Evolutionary conservation across 2,329 filamentous ascomycete species (phyloP).

Genomic region (Ceratocystis alfenasii): DNA sequence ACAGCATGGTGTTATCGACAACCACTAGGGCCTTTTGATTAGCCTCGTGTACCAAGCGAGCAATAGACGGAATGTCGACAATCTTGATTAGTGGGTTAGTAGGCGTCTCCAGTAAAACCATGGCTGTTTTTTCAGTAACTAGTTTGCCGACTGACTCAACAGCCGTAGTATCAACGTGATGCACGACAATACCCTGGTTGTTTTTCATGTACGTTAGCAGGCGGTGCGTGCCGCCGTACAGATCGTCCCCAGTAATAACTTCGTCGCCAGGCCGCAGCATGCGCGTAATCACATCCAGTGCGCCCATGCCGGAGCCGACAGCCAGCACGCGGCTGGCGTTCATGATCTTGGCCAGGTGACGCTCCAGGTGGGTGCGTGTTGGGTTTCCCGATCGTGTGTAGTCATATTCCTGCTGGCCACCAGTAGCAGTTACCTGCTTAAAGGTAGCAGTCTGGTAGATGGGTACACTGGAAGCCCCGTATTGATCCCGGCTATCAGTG

Average conservation of each 20-base stretch:
- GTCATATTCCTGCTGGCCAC: constrained; percentile 81
- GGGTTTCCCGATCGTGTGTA: constrained; percentile 97
- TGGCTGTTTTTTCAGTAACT: constrained; percentile 70
- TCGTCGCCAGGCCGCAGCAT: constrained; percentile 86
- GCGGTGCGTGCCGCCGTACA: constrained; percentile 91
- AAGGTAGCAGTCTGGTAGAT: constrained; percentile 99
- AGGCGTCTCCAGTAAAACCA: constrained; percentile 91
- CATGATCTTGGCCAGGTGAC: constrained; percentile 98
- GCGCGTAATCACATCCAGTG: constrained; percentile 88
- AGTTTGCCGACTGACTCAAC: constrained; percentile 57
- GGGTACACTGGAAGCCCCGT: constrained; percentile 88
- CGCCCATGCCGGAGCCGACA: constrained; percentile 94
- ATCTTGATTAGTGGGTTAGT: constrained; percentile 98
- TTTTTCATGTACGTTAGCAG: constrained; percentile 83
- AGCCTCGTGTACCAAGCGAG: constrained; percentile 60
- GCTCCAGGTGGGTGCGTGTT: constrained; percentile 87
- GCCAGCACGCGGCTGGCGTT: constrained; percentile 81
- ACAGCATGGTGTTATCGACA: constrained; percentile 98
- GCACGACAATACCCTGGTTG: constrained; percentile 82
- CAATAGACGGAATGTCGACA: constrained; percentile 76
- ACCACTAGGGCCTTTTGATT: constrained; percentile 73
- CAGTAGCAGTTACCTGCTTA: constrained; percentile 73
- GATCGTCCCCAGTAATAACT: constrained; percentile 90
- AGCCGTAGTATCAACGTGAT: constrained; percentile 89
- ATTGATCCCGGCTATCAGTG: constrained; percentile 91